These are phyloP conservation scores for Cubamyces sp. DNA, from an alignment of 768 basidiomycete genomes.

Conservation along the genomic window DNA sequence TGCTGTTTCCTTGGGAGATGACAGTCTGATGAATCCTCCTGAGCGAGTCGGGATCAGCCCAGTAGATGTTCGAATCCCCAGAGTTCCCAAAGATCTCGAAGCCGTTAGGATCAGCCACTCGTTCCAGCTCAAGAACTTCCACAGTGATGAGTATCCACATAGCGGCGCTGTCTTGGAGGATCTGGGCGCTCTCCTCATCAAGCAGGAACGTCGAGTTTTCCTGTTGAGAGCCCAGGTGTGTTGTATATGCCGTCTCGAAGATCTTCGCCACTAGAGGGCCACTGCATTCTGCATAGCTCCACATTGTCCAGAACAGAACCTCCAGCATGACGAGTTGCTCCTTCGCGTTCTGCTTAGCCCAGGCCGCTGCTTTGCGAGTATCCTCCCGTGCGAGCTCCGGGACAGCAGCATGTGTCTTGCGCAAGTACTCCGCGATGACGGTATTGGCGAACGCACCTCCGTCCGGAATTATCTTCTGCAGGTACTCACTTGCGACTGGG, in stretches of 20 bases:
- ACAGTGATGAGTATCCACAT: constrained; percentile 81
- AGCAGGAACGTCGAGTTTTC: constrained; percentile 64
- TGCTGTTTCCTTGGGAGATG: constrained; percentile 58
- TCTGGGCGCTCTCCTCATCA: constrained; percentile 71
- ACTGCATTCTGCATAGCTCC: constrained; percentile 69
- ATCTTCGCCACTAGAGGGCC: constrained; percentile 66
- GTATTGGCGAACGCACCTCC: constrained; percentile 61
- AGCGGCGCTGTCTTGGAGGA: constrained; percentile 68
- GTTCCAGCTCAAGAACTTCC: constrained; percentile 82
- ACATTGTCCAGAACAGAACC: constrained; percentile 89
- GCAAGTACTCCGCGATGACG: constrained; percentile 63
- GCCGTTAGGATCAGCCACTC: constrained; percentile 53
- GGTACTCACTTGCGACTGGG: constrained; percentile 52
- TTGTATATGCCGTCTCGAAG: constrained; percentile 65
- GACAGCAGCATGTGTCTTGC: constrained; percentile 53
- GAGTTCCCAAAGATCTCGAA: constrained; percentile 59
- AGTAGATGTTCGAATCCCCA: constrained; percentile 54
- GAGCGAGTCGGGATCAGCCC: constrained; percentile 63
- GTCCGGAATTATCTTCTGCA: constrained; percentile 67
- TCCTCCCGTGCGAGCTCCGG: constrained; percentile 49
- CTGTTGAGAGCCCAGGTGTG: constrained; percentile 68
- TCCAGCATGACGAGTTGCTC: constrained; percentile 85
- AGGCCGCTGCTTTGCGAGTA: constrained; percentile 61
- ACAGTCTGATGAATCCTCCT: constrained; percentile 71
- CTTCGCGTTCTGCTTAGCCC: constrained; percentile 74